phyloP scores from a whole-genome alignment of 306 rosid genomes.

The Alnus glutinosa region DNA sequence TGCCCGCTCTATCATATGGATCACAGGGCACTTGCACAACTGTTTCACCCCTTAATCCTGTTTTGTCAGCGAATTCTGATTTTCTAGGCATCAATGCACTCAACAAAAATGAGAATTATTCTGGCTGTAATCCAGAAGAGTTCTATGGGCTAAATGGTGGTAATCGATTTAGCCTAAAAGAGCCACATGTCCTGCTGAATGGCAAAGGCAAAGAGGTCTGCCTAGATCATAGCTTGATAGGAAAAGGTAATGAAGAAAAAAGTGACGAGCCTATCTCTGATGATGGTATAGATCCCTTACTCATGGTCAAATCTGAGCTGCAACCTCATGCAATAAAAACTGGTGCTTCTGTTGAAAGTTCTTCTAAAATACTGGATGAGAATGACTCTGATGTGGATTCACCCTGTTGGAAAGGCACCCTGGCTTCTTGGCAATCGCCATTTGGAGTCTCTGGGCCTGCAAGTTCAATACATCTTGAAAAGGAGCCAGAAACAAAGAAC shows the following conservation, averaged over 20 bases:
- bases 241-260: conserved; percentile 7
- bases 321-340: conserved; percentile 10
- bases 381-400: conserved; percentile 65
- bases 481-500: conserved; percentile 33
- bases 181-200: conserved; percentile 1
- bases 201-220: conserved; percentile 20
- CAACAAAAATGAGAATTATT: conserved; percentile 1
- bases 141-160: neutral
- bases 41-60: neutral
- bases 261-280: conserved; percentile 1
- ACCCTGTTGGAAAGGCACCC: conserved; percentile 66
- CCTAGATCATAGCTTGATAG: conserved; percentile 9
- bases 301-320: conserved; percentile 1
- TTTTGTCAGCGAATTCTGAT: neutral
- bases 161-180: neutral
- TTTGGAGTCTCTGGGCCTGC: conserved; percentile 33
- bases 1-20: conserved; percentile 6
- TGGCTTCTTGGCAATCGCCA: conserved; percentile 30
- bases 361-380: conserved; percentile 31
- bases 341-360: conserved; percentile 14
- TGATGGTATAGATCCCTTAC: conserved; percentile 7
- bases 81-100: neutral
- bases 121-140: neutral
- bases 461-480: conserved; percentile 32
- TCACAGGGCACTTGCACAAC: conserved; percentile 10